Percentiles rank a stretch among this genome's conserved stretches.
phyloP scores from a whole-genome alignment of 495 filamentous ascomycete genomes.

The Xylaria bambusicola region DNA sequence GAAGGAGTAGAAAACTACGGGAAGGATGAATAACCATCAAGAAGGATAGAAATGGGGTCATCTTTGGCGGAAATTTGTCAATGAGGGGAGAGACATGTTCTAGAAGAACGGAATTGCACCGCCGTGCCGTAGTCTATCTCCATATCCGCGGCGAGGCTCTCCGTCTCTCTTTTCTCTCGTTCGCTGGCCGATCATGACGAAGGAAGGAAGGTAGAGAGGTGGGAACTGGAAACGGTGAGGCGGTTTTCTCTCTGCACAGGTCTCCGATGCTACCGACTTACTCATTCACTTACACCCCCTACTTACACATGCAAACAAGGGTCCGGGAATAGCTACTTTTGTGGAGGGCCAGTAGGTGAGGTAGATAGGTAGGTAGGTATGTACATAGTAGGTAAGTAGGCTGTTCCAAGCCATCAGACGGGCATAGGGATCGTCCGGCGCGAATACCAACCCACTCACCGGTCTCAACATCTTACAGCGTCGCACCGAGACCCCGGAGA shows the following conservation, averaged over 20 bases:
- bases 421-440: slow-evolving; percentile 18
- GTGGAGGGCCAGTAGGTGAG: too few relatives aligned
- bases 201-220: background rate
- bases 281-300: too few relatives aligned
- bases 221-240: background rate
- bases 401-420: slow-evolving; percentile 13
- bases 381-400: background rate
- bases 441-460: slow-evolving; percentile 3
- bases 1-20: background rate
- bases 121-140: background rate
- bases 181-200: slow-evolving; percentile 16
- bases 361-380: background rate
- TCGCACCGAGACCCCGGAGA: slow-evolving; percentile 6
- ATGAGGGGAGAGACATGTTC: background rate
- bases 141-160: background rate
- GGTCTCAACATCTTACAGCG: slow-evolving; percentile 2
- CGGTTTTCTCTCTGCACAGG: background rate
- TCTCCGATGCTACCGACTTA: background rate
- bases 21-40: too few relatives aligned
- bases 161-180: too few relatives aligned
- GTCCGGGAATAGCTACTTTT: background rate
- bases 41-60: background rate
- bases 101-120: slow-evolving; percentile 9
- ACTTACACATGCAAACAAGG: too few relatives aligned
- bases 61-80: slow-evolving; percentile 7